Conservation (phyloP, 768 basidiomycete species). For the Dacryopinax primogenitus region DNA sequence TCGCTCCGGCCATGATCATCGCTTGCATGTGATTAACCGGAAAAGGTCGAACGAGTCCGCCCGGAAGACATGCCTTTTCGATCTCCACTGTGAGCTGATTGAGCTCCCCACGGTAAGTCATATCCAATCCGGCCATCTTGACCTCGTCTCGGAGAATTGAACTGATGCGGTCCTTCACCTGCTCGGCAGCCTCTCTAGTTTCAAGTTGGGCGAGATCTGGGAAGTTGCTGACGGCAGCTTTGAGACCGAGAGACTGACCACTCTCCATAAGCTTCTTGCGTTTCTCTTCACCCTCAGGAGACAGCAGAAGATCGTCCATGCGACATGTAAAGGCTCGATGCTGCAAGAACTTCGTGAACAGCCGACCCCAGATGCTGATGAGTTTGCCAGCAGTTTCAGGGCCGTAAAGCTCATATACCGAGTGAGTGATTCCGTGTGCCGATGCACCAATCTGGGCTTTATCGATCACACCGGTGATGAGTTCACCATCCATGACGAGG, state of each 20-base stretch:
- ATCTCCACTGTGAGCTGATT: slow-evolving; percentile 79
- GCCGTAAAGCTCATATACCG: slow-evolving; percentile 91
- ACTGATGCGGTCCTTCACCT: slow-evolving; percentile 60
- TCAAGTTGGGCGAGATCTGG: slow-evolving; percentile 43
- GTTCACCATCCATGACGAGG: slow-evolving; percentile 81
- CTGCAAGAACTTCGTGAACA: slow-evolving; percentile 95
- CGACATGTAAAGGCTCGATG: slow-evolving; percentile 96
- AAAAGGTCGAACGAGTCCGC: slow-evolving; percentile 80
- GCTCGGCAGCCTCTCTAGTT: slow-evolving; percentile 32
- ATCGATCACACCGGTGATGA: slow-evolving; percentile 87
- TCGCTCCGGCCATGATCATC: slow-evolving; percentile 96
- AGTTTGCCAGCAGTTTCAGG: slow-evolving; percentile 78
- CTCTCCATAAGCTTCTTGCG: slow-evolving; percentile 54
- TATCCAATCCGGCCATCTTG: slow-evolving; percentile 94
- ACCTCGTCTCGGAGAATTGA: slow-evolving; percentile 89
- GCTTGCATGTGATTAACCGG: slow-evolving; percentile 99
- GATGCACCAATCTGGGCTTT: slow-evolving; percentile 96
- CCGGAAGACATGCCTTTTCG: slow-evolving; percentile 75
- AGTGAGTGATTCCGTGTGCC: slow-evolving; percentile 93
- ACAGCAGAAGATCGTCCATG: slow-evolving; percentile 94
- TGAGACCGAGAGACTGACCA: slow-evolving; percentile 62
- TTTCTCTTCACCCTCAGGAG: slow-evolving; percentile 59
- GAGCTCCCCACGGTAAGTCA: slow-evolving; percentile 76
- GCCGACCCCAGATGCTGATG: slow-evolving; percentile 79
- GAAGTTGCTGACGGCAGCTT: slow-evolving; percentile 82